A percentile compares a stretch with the other conserved stretches of the same genome.
phyloP scores from a whole-genome alignment of 202 grass and related monocot genomes.

The Panicum virgatum region DNA sequence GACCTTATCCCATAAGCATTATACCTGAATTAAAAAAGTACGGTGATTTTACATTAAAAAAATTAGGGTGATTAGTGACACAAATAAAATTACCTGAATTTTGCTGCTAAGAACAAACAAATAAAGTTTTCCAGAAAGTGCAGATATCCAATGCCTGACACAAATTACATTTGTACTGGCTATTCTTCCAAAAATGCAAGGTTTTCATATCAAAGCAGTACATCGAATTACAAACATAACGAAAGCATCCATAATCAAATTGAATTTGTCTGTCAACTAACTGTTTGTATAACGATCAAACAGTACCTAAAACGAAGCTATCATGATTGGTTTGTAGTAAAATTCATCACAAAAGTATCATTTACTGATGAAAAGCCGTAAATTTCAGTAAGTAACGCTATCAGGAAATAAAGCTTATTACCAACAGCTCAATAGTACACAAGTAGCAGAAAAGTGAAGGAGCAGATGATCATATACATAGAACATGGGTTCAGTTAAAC shows the following conservation, averaged over 20 bases:
- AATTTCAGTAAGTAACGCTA: not conserved
- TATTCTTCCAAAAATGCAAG: no score
- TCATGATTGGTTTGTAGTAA: not conserved
- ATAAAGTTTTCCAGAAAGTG: not conserved
- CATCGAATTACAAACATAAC: not conserved
- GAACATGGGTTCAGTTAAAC: not conserved
- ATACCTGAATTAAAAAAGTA: conserved; percentile 40
- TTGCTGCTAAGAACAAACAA: not conserved
- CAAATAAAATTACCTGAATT: not conserved
- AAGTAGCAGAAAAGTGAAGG: not conserved
- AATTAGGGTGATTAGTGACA: not conserved
- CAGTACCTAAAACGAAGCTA: not conserved
- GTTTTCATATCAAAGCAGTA: not conserved
- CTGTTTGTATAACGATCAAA: not conserved
- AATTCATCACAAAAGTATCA: not conserved
- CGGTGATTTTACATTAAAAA: no score
- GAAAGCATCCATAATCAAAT: not conserved
- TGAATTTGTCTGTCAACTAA: not conserved
- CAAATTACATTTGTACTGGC: no score
- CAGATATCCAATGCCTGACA: not conserved
- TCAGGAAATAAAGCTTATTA: not conserved
- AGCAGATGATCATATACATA: not conserved
- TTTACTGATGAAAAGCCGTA: no score
- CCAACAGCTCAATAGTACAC: not conserved
- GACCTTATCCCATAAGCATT: conserved; percentile 56